phyloP scores from a whole-genome alignment of 371 early-diverging fungal genomes.

The Zopfochytrium polystomum region DNA sequence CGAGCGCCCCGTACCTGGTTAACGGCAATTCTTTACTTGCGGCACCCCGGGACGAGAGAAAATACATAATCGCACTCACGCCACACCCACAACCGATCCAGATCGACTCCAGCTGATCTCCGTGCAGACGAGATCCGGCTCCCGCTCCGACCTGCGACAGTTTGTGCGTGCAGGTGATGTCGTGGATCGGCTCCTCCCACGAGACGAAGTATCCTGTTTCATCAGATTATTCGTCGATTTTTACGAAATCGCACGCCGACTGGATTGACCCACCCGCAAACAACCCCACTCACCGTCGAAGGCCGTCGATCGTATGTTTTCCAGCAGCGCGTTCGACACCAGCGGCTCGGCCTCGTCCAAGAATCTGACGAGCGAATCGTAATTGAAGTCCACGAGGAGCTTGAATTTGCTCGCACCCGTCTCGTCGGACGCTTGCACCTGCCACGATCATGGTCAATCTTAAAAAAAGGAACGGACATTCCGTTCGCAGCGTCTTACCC shows the following conservation, averaged over 20 bases:
- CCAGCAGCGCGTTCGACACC: conserved; percentile 36
- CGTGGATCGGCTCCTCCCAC: conserved; percentile 41
- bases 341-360: conserved; percentile 31
- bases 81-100: conserved; percentile 36
- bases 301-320: conserved; percentile 41
- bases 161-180: conserved; percentile 28
- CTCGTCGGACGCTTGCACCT: no score
- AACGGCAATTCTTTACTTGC: no score
- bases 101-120: conserved; percentile 41
- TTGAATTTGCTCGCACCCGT: conserved; percentile 2
- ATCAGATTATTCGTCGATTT: neutral
- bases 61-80: conserved; percentile 14
- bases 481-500: no score
- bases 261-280: neutral
- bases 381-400: conserved; percentile 21
- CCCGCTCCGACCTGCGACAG: conserved; percentile 22
- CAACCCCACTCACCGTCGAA: conserved; percentile 37
- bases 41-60: neutral
- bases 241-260: no score
- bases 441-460: no score
- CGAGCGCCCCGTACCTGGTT: conserved; percentile 25
- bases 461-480: no score
- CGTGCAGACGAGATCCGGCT: conserved; percentile 24
- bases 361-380: conserved; percentile 26
- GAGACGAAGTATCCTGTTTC: conserved; percentile 37